Base-by-base conservation (phyloP, 2,329 filamentous ascomycete genomes). In the Fusarium aywerte region DNA sequence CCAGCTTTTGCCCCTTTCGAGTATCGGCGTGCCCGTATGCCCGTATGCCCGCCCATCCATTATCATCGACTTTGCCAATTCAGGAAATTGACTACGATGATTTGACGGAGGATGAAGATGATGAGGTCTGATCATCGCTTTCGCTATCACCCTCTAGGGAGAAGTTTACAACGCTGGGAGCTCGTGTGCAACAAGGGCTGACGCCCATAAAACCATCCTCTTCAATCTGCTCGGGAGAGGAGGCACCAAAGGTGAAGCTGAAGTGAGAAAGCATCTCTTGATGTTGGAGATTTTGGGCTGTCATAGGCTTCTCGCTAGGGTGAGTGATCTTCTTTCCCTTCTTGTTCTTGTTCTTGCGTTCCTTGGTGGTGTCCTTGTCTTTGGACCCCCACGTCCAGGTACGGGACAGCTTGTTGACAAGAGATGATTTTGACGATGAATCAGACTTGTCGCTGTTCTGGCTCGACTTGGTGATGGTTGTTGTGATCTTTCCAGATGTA, bases 221-320 rank as follows among this genome's bases (percentile, higher is more conserved):
- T 54, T 78, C 74, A 20, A 80, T 66, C 65, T 79, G 78, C 35
- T 72, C 48, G 42, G 74, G 66, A 68, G 76, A 67, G 20, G 73
- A 75, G 31, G 79, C 74, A 36, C 83, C 83, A 65, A 84, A 84
- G 12, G 77, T 80, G 72, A 82, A 80, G 56, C 76, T 80, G 75
- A 82, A 84, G 56, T 79, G 74, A 58, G 77, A 77, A 35, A 85
- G 76, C 73, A 82, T 77, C 74, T 83, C 79, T 70, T 83, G 82
- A 69, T 84, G 80, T 54, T 77, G 76, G 18, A 83, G 75, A 72
- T 84, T 83, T 51, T 80, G 76, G 56, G 78, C 76, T 10, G 80
- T 83, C 48, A 83, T 75, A 25, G 80, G 80, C 67, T 79, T 76
- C 73, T 83, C 80, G 74, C 80, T 79, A 8, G 81, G 81, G 68